Conservation (phyloP, 2,329 filamentous ascomycete species). For the Penicillium sp. region DNA sequence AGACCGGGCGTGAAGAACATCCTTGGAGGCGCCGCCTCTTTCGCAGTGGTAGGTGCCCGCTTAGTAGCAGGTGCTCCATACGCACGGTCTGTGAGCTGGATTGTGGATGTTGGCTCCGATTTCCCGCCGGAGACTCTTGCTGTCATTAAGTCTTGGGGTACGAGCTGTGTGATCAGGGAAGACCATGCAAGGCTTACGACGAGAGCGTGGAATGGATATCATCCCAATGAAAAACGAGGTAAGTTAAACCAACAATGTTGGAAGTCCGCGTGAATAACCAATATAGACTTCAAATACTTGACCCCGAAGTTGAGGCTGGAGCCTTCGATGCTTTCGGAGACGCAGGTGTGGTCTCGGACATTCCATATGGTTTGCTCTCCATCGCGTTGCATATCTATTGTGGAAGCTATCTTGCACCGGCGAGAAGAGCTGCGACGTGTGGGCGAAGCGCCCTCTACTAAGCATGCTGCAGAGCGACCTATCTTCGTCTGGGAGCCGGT, state of each 20-base stretch:
- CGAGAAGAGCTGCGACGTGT: slow-evolving; percentile 40
- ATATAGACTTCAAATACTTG: slow-evolving; percentile 75
- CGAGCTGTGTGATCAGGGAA: slow-evolving; percentile 66
- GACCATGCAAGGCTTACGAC: slow-evolving; percentile 73
- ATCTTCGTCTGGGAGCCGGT: slow-evolving; percentile 94
- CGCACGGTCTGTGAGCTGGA: slow-evolving; percentile 76
- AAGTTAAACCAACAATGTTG: slow-evolving; percentile 2
- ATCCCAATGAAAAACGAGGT: slow-evolving; percentile 64
- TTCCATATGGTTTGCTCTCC: slow-evolving; percentile 90
- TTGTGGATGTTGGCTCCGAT: slow-evolving; percentile 85
- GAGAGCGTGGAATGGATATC: slow-evolving; percentile 89
- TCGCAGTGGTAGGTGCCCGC: slow-evolving; percentile 81
- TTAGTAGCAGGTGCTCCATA: slow-evolving; percentile 71
- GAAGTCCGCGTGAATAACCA: slow-evolving; percentile 4
- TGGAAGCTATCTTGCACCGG: slow-evolving; percentile 63
- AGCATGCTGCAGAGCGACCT: slow-evolving; percentile 53
- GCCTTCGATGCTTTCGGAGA: slow-evolving; percentile 64
- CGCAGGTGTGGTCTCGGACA: slow-evolving; percentile 67
- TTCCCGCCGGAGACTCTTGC: slow-evolving; percentile 68
- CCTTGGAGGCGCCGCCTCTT: slow-evolving; percentile 85
- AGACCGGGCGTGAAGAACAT: slow-evolving; percentile 69
- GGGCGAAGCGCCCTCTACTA: slow-evolving; percentile 26
- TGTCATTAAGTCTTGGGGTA: slow-evolving; percentile 72
- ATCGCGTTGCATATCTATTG: slow-evolving; percentile 70
- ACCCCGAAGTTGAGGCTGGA: slow-evolving; percentile 83